Evolutionary conservation across 2,329 filamentous ascomycete genomes (phyloP), one percentile per base, ranked within the genome.

Genomic region (Claviceps pusilla): DNA sequence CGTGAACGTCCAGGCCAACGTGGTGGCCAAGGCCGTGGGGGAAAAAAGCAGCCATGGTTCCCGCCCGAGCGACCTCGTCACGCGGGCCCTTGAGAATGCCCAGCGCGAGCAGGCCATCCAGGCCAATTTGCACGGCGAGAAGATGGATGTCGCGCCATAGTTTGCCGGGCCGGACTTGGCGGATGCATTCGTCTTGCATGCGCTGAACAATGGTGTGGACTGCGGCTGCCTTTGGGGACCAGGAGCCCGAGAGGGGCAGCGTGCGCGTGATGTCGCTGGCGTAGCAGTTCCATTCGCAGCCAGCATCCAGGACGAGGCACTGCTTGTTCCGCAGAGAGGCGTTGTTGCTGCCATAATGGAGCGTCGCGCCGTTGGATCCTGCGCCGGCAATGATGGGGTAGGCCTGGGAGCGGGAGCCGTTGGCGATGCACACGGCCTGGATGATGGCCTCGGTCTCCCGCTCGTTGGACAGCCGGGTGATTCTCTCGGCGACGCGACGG

Each of bases 261-360:
- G 90, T 93, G 42, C 91, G 81, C 0, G 93, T 97, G 33, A 97
- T 82, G 67, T 97, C 91, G 55, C 86, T 87, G 35, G 89, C 89
- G 66, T 98, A 97, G 61, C 86, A 84, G 50, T 82, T 72, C 69
- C 83, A 95, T 68, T 97, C 91, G 59, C 83, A 86, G 2, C 89
- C 90, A 1, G 91, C 90, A 65, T 98, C 91, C 4, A 98, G 74
- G 24, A 94, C 83, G 37, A 97, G 72, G 35, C 90, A 76, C 63
- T 90, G 81, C 55, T 83, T 78, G 31, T 83, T 81, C 3, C 71
- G 71, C 19, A 97, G 77, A 1, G 82, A 70, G 61, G 86, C 78
- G 62, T 94, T 77, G 65, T 98, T 97, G 53, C 78, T 80, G 47
- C 79, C 78, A 67, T 98, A 98, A 69, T 98, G 93, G 45, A 97